Evolutionary conservation across 352 stramenopile genomes (phyloP), one percentile per base, ranked within the genome.

Genomic region (Phytophthora pistaciae): DNA sequence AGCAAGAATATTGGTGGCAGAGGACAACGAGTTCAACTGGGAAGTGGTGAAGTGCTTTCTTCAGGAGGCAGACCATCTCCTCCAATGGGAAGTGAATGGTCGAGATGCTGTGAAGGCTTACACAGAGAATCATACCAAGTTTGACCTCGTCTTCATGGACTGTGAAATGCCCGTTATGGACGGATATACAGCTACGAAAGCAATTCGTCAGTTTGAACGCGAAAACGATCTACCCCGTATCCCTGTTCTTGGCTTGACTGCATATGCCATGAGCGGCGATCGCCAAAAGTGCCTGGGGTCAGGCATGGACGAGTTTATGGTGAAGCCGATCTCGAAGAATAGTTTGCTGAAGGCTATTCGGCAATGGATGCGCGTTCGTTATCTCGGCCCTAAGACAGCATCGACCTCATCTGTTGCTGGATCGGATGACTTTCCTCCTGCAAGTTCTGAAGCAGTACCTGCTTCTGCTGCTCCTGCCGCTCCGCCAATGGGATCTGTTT

Each of bases 121-220:
- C 70, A 79, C 66, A 3, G 61, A 81, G 5, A 67, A 91, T 23
- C 60, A 76, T 29, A 64, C 70, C 23, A 79, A 85, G 49, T 94
- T 87, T 64, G 83, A 91, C 29, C 42, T 93, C 49, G 78, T 94
- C 40, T 91, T 93, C 62, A 94, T 94, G 87, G 87, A 94, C 62
- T 92, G 85, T 57, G 87, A 94, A 62, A 94, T 94, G 87, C 87
- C 87, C 21, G 78, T 93, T 18, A 93, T 94, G 87, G 83, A 94
- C 63, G 87, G 87, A 9, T 94, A 94, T 64, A 78, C 83, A 7
- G 87, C 87, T n/a, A 91, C 87, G 0, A 74, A 71, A 40, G 62
- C 72, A 21, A 92, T 93, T 55, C 84, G 86, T 13, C 64, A 91
- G 57, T 91, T 87, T 61, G 86, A 91, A 50, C 55, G 42, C n/a